Base-by-base conservation (phyloP, 768 basidiomycete species). In the Hypsizygus marmoreus region DNA sequence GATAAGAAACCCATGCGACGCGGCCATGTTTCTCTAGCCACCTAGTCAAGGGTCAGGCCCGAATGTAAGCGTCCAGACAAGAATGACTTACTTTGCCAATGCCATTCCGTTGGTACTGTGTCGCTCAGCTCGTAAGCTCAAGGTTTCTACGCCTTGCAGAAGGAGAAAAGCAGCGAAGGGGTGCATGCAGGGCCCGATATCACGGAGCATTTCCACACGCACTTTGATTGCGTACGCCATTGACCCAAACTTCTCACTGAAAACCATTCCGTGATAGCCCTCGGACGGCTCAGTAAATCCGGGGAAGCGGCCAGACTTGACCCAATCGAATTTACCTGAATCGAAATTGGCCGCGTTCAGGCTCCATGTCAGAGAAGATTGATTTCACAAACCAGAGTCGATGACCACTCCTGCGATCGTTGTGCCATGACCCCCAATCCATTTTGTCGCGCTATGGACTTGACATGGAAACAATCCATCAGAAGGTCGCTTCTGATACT, bases 361-460 rank as follows among this genome's bases (percentile, higher is more conserved):
- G n/a, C n/a, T n/a, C n/a, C n/a, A n/a, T n/a, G n/a, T n/a, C n/a
- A n/a, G n/a, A n/a, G 16, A 14, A 13, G 10, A 2, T 35, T 25
- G 32, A 68, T 51, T 56, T 22, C 43, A 57, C 42, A 14, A 33
- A 78, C 87, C 88, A 7, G 78, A 75, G 61, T 90, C 88, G 36
- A 91, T 64, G 47, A 92, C 69, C 22, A 89, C 79, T 31, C 89
- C 90, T 4, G 75, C 88, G 36, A 92, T 87, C 17, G 85, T 86
- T 0, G 83, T 90, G 23, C 90, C 88, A 49, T 89, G 87, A 0
- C 86, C 84, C 10, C 85, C 83, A 25, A 91, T 89, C 90, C 89
- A 92, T 57, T 92, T 91, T 1, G 89, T 90, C 1, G 86, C 86
- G 39, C 82, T 86, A 61, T 90, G 83, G 13, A 89, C 83, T 74